Percentiles rank a stretch among this genome's conserved stretches.
Conservation (phyloP, 202 grass and related monocot species). For the Eragrostis tef region DNA sequence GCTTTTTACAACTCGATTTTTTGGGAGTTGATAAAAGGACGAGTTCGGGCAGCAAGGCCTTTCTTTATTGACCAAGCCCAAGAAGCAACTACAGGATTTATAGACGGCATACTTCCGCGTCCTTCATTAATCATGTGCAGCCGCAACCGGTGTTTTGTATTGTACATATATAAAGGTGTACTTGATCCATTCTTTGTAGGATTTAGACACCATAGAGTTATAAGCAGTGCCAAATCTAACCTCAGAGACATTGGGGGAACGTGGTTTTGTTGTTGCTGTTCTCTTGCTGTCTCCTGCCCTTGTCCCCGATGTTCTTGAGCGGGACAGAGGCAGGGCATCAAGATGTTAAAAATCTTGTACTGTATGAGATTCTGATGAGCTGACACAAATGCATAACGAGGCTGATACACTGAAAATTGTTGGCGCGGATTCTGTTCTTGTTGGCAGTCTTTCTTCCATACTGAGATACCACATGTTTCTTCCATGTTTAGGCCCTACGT, state of each 20-base stretch:
- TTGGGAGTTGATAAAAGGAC: slow-evolving; percentile 77
- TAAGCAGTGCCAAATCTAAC: slow-evolving; percentile 58
- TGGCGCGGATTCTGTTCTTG: background rate
- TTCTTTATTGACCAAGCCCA: slow-evolving; percentile 63
- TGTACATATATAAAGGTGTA: slow-evolving; percentile 74
- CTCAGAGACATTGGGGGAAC: slow-evolving; percentile 34
- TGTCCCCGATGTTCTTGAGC: slow-evolving; percentile 46
- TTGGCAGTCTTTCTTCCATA: background rate
- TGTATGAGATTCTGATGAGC: slow-evolving; percentile 39
- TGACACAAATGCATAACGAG: slow-evolving; percentile 30
- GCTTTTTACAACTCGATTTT: slow-evolving; percentile 75
- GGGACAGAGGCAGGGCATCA: slow-evolving; percentile 15
- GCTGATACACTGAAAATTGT: background rate
- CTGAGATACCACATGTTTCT: background rate
- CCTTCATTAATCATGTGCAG: slow-evolving; percentile 62
- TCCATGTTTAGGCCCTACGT: background rate
- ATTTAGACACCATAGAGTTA: slow-evolving; percentile 67
- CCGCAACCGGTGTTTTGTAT: slow-evolving; percentile 47
- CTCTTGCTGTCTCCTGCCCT: slow-evolving; percentile 17
- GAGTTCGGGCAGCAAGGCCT: slow-evolving; percentile 48
- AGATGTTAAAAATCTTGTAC: slow-evolving; percentile 23
- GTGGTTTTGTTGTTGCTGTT: slow-evolving; percentile 45
- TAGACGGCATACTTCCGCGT: slow-evolving; percentile 53
- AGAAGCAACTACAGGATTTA: slow-evolving; percentile 54
- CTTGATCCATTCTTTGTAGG: slow-evolving; percentile 94